Percentiles rank a stretch among this genome's conserved stretches.
phyloP scores from a whole-genome alignment of 2,329 filamentous ascomycete species.

The Fusarium longipes region DNA sequence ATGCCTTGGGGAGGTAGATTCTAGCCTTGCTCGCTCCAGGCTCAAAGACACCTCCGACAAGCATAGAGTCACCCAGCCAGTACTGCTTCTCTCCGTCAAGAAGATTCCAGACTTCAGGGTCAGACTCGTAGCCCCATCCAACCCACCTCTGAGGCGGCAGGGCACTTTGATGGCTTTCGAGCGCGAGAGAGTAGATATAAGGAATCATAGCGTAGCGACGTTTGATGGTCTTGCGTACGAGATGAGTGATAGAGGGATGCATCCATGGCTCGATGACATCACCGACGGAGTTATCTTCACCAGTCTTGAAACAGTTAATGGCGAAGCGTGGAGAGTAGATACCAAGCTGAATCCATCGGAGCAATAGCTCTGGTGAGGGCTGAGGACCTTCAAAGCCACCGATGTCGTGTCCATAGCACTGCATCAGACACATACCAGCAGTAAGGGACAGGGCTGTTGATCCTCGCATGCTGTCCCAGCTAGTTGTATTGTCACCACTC shows the following conservation, averaged over 20 bases:
- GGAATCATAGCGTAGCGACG: conserved; percentile 78
- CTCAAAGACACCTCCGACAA: conserved; percentile 76
- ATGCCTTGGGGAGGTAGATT: conserved; percentile 72
- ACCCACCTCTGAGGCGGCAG: conserved; percentile 76
- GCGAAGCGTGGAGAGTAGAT: conserved; percentile 77
- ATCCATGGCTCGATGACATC: conserved; percentile 84
- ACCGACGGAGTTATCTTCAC: conserved; percentile 72
- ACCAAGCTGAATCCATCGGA: conserved; percentile 79
- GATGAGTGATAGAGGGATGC: conserved; percentile 73
- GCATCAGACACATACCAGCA: conserved; percentile 74
- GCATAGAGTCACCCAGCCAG: conserved; percentile 75
- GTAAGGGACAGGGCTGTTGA: conserved; percentile 76
- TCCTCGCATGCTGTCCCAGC: conserved; percentile 78
- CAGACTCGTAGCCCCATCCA: conserved; percentile 77
- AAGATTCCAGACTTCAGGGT: conserved; percentile 74
- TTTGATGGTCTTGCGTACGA: conserved; percentile 74
- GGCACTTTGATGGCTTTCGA: conserved; percentile 71
- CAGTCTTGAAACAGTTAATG: conserved; percentile 83
- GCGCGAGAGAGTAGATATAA: conserved; percentile 74
- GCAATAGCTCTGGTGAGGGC: conserved; percentile 74
- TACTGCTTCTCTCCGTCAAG: conserved; percentile 76
- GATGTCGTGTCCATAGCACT: conserved; percentile 79
- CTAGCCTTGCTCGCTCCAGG: conserved; percentile 63
- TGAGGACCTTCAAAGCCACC: conserved; percentile 81
- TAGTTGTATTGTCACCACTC: conserved; percentile 80